Percentiles rank a stretch among this genome's conserved stretches.
Evolutionary conservation across 208 protist genomes (phyloP).

Genomic region (Porcisia hertigi): DNA sequence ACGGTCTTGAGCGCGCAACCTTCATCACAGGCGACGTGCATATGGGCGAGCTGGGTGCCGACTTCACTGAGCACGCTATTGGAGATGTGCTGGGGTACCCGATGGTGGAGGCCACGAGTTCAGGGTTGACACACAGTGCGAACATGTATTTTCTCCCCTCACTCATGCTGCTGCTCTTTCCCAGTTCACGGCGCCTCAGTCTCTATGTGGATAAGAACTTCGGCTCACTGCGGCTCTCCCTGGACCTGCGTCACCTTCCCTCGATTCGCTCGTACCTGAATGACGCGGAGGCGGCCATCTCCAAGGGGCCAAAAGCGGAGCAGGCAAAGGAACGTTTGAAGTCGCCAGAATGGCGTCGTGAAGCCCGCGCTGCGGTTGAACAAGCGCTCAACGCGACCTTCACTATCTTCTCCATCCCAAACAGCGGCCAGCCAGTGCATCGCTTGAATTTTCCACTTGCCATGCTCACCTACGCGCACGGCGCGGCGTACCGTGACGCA

Average conservation of each 20-base stretch:
- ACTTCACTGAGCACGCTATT: slow-evolving; percentile 43
- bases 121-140: slow-evolving; percentile 81
- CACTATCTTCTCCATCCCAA: slow-evolving; percentile 53
- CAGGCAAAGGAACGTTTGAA: not conserved
- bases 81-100: slow-evolving; percentile 55
- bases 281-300: not conserved
- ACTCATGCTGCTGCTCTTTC: slow-evolving; percentile 51
- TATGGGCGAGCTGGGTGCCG: slow-evolving; percentile 75
- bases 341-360: slow-evolving; percentile 13
- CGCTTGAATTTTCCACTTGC: slow-evolving; percentile 57
- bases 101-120: slow-evolving; percentile 80
- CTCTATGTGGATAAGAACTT: slow-evolving; percentile 81
- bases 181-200: slow-evolving; percentile 44
- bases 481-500: slow-evolving; percentile 36
- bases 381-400: slow-evolving; percentile 57
- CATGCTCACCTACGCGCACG: slow-evolving; percentile 50
- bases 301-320: not conserved
- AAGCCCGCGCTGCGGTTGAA: slow-evolving; percentile 33
- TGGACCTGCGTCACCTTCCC: slow-evolving; percentile 28
- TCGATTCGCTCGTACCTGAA: slow-evolving; percentile 17
- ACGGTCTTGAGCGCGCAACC: slow-evolving; percentile 56
- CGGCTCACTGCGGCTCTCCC: slow-evolving; percentile 45
- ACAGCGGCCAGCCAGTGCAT: slow-evolving; percentile 40
- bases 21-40: slow-evolving; percentile 88
- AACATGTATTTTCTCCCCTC: slow-evolving; percentile 42